Evolutionary conservation across 2,329 filamentous ascomycete genomes (phyloP).

Genomic region (Xylaria arbuscula): DNA sequence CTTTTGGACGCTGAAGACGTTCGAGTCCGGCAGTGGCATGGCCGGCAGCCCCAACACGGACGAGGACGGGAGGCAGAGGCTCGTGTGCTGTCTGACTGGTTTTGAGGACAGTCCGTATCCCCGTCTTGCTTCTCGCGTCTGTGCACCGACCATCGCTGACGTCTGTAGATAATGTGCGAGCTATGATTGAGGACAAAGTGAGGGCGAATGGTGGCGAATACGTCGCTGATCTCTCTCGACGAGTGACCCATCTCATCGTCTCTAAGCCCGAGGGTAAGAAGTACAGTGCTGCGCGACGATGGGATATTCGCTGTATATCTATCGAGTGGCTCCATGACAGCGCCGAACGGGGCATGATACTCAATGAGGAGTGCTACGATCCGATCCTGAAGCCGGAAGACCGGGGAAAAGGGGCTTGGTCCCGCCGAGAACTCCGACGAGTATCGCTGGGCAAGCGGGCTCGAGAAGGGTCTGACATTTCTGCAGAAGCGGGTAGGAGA

Average conservation of each 20-base stretch:
- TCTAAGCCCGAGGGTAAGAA: conserved; percentile 85
- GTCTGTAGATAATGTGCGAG: conserved; percentile 69
- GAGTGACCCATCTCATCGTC: conserved; percentile 88
- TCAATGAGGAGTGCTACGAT: conserved; percentile 88
- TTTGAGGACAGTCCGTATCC: conserved; percentile 61
- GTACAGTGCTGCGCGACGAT: conserved; percentile 85
- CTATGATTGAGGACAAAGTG: conserved; percentile 75
- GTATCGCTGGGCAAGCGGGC: conserved; percentile 68
- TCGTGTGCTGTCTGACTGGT: conserved; percentile 67
- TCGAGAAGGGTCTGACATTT: conserved; percentile 60
- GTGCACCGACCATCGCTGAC: conserved; percentile 30
- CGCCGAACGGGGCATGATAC: conserved; percentile 84
- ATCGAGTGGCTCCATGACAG: conserved; percentile 88
- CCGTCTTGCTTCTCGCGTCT: neutral
- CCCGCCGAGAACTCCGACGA: conserved; percentile 61
- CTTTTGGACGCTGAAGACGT: conserved; percentile 71
- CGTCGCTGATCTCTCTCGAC: conserved; percentile 85
- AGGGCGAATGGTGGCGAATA: conserved; percentile 81
- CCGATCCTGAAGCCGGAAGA: conserved; percentile 75
- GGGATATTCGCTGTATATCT: conserved; percentile 83
- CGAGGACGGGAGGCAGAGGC: conserved; percentile 52
- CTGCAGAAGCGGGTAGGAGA: conserved; percentile 70
- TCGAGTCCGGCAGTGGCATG: conserved; percentile 65
- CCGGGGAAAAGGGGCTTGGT: conserved; percentile 83
- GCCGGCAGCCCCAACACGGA: conserved; percentile 46